A percentile compares a stretch with the other conserved stretches of the same genome.
Evolutionary conservation across 768 basidiomycete species (phyloP).

Genomic region (Boletellus emodensis): DNA sequence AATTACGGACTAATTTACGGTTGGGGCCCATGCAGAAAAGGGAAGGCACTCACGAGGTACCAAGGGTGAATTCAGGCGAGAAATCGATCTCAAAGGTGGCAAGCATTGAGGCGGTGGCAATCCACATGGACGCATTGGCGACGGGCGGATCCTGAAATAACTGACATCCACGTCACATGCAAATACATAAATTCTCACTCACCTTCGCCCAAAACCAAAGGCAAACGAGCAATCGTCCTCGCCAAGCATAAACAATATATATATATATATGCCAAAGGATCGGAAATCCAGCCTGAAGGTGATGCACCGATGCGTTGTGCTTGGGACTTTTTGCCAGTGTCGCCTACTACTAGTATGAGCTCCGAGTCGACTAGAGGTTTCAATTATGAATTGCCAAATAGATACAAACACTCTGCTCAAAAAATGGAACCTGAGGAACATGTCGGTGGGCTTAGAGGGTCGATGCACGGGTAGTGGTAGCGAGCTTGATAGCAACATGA

Average conservation of each 20-base stretch:
- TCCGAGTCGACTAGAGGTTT: no score
- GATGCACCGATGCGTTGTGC: no score
- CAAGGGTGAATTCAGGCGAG: slow-evolving; percentile 19
- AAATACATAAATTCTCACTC: neutral
- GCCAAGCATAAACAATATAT: no score
- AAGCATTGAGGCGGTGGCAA: slow-evolving; percentile 22
- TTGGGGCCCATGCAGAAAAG: neutral
- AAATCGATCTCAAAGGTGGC: slow-evolving; percentile 23
- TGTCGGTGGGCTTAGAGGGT: neutral
- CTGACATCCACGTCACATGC: neutral
- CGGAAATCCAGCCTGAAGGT: no score
- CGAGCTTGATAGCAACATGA: neutral
- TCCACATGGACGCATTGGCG: slow-evolving; percentile 26
- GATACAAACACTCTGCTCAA: no score
- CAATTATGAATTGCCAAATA: no score
- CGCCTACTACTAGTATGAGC: no score
- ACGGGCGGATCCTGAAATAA: slow-evolving; percentile 20
- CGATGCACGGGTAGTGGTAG: no score
- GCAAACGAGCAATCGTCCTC: slow-evolving; percentile 4
- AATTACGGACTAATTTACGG: no score
- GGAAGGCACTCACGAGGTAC: slow-evolving; percentile 17
- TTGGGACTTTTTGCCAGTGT: no score
- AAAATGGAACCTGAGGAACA: no score
- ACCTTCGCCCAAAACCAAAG: slow-evolving; percentile 29
- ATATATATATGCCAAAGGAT: no score